Conservation (phyloP, 2,329 filamentous ascomycete genomes). For the Fusarium nygamai region DNA sequence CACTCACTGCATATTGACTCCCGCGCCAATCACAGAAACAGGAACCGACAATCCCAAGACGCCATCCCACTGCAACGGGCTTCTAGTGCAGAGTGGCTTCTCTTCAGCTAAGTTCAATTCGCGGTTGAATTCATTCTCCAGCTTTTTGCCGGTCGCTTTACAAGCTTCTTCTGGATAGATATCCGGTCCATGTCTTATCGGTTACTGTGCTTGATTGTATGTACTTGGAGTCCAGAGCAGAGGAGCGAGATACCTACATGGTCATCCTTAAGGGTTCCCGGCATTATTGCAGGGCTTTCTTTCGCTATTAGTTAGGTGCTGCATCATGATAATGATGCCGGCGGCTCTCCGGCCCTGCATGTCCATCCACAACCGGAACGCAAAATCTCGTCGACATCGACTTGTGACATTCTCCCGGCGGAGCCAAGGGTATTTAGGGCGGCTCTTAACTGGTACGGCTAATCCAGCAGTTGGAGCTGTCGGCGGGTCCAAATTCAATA, state of each 20-base stretch:
- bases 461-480: slow-evolving; percentile 30
- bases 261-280: slow-evolving; percentile 7
- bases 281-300: slow-evolving; percentile 18
- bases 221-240: not conserved
- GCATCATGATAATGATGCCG: slow-evolving; percentile 6
- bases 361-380: slow-evolving; percentile 25
- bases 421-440: slow-evolving; percentile 30
- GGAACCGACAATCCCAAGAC: slow-evolving; percentile 27
- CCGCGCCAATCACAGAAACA: slow-evolving; percentile 45
- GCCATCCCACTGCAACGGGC: slow-evolving; percentile 37
- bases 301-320: not conserved
- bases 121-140: slow-evolving; percentile 29
- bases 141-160: slow-evolving; percentile 30
- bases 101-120: slow-evolving; percentile 31
- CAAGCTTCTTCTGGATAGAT: slow-evolving; percentile 29
- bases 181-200: slow-evolving; percentile 9
- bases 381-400: not conserved
- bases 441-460: slow-evolving; percentile 45
- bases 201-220: not conserved
- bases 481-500: slow-evolving; percentile 36
- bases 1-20: slow-evolving; percentile 42
- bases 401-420: slow-evolving; percentile 35
- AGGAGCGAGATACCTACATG: slow-evolving; percentile 7
- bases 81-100: slow-evolving; percentile 30
- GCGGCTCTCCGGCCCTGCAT: slow-evolving; percentile 32